phyloP scores from a whole-genome alignment of 345 rosid genomes.

The Excoecaria agallocha region DNA sequence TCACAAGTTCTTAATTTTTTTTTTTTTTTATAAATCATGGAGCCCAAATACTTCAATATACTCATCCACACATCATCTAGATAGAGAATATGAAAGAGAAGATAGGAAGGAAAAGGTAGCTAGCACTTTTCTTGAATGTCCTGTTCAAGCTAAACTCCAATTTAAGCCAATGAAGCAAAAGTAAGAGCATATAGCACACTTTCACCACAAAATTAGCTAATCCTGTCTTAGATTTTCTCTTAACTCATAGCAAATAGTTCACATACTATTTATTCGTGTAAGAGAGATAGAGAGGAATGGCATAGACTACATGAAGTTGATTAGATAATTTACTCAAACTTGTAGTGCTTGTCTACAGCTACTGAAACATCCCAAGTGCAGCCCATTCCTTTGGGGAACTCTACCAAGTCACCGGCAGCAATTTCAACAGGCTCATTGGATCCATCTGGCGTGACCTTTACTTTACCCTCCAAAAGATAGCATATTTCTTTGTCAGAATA shows the following conservation, averaged over 20 bases:
- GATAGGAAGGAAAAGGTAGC: no score
- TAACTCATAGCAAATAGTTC: not conserved
- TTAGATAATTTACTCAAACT: conserved; percentile 43
- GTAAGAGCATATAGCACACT: no score
- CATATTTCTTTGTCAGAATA: conserved; percentile 69
- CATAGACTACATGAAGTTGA: conserved; percentile 2
- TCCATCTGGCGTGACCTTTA: conserved; percentile 77
- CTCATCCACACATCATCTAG: no score
- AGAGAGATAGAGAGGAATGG: not conserved
- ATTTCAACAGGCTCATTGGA: conserved; percentile 63
- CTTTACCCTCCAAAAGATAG: conserved; percentile 70
- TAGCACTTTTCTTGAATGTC: no score
- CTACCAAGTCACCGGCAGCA: conserved; percentile 76
- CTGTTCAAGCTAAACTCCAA: no score
- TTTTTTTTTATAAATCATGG: no score
- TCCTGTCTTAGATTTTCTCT: no score
- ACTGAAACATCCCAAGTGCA: conserved; percentile 93
- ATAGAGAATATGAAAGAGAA: no score
- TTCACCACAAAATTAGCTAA: no score
- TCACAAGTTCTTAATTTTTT: no score
- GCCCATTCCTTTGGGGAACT: conserved; percentile 85
- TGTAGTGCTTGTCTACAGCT: conserved; percentile 85
- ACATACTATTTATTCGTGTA: not conserved
- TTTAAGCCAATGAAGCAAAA: no score
- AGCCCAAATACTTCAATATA: no score